phyloP scores from a whole-genome alignment of 495 filamentous ascomycete species.

The Melanomma pulvis-pyrius region DNA sequence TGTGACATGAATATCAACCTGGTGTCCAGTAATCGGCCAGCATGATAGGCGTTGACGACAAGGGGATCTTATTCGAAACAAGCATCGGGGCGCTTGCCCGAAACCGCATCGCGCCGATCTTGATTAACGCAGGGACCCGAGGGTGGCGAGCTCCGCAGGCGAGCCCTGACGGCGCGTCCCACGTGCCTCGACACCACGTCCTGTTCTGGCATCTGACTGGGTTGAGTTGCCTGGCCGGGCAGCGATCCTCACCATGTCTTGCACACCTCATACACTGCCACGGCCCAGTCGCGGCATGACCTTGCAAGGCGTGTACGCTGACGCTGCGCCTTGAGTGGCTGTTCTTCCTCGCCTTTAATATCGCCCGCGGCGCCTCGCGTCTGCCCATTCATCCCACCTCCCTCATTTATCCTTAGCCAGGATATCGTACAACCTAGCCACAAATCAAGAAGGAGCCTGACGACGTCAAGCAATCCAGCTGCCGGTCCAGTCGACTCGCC shows the following conservation, averaged over 20 bases:
- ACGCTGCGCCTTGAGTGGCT: conserved; percentile 32
- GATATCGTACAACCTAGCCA: not conserved
- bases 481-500: conserved; percentile 24
- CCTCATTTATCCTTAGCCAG: conserved; percentile 18
- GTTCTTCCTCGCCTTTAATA: conserved; percentile 5
- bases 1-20: not conserved
- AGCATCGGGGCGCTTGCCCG: conserved; percentile 3
- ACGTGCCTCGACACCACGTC: conserved; percentile 15
- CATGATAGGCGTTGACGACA: not conserved
- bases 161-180: conserved; percentile 1
- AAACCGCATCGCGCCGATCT: not conserved
- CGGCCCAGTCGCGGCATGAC: conserved; percentile 23
- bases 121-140: conserved; percentile 20
- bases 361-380: conserved; percentile 2
- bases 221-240: conserved; percentile 14
- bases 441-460: conserved; percentile 16
- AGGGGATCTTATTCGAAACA: conserved; percentile 3
- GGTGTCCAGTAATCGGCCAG: not conserved
- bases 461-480: conserved; percentile 11
- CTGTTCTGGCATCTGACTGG: conserved; percentile 21
- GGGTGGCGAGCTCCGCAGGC: conserved; percentile 26
- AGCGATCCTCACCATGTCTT: conserved; percentile 35
- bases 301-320: conserved; percentile 9
- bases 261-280: conserved; percentile 10
- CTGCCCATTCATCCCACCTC: conserved; percentile 26